These are phyloP conservation scores for Casuarina equisetifolia DNA, from an alignment of 306 rosid species.

Conservation along the genomic window DNA sequence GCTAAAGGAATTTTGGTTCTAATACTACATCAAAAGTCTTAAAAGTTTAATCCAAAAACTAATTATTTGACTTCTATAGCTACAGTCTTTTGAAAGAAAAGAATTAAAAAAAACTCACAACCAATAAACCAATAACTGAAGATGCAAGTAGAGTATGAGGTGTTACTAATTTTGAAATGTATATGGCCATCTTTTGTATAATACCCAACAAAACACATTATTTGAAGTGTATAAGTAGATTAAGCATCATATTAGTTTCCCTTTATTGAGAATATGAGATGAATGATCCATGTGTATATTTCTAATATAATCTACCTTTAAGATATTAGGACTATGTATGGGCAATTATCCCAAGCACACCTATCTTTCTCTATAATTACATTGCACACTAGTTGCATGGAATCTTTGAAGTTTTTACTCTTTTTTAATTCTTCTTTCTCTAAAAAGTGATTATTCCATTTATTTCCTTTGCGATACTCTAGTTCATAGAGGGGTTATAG, in stretches of 20 bases:
- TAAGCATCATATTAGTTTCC: neutral
- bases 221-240: constrained; percentile 5
- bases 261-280: constrained; percentile 8
- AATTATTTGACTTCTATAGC: no score
- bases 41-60: no score
- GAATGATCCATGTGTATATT: constrained; percentile 16
- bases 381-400: constrained; percentile 97
- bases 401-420: constrained; percentile 74
- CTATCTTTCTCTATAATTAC: constrained; percentile 89
- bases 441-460: no score
- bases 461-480: neutral
- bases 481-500: neutral
- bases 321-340: constrained; percentile 96
- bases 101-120: no score
- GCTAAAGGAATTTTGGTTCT: no score
- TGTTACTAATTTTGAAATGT: neutral
- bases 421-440: neutral
- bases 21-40: no score
- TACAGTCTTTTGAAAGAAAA: no score
- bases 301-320: constrained; percentile 81
- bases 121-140: no score
- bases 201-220: neutral
- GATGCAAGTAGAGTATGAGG: neutral
- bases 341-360: constrained; percentile 88
- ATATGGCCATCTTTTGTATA: neutral